Conservation (phyloP, 2,329 filamentous ascomycete genomes). For the Ophiocordyceps australis region DNA sequence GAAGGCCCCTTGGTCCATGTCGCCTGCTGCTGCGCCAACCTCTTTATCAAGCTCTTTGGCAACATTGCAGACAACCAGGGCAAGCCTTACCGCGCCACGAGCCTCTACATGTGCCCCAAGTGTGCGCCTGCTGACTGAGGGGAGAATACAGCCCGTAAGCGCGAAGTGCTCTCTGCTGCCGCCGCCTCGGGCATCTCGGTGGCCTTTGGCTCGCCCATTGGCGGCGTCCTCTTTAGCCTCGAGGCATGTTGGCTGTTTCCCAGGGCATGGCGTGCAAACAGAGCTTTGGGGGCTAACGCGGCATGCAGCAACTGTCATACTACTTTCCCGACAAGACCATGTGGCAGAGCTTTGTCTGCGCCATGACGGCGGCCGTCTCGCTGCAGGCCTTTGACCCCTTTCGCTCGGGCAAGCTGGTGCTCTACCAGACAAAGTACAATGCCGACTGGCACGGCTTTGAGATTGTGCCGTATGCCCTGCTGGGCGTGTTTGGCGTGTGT, state of each 20-base stretch:
- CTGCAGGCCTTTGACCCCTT: slow-evolving; percentile 90
- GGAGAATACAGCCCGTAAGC: slow-evolving; percentile 81
- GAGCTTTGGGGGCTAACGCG: neutral
- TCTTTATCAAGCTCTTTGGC: slow-evolving; percentile 79
- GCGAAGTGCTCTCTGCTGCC: slow-evolving; percentile 82
- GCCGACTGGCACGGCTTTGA: slow-evolving; percentile 91
- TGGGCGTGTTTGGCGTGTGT: slow-evolving; percentile 63
- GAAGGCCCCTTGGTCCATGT: slow-evolving; percentile 93
- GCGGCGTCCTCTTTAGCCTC: slow-evolving; percentile 88
- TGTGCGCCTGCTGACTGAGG: slow-evolving; percentile 1
- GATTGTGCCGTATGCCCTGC: slow-evolving; percentile 66
- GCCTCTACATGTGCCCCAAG: too few relatives aligned
- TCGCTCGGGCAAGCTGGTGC: slow-evolving; percentile 81
- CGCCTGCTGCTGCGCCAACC: slow-evolving; percentile 86
- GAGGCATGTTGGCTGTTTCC: slow-evolving; percentile 46
- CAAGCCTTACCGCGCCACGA: too few relatives aligned
- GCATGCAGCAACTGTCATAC: slow-evolving; percentile 72
- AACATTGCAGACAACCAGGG: slow-evolving; percentile 75
- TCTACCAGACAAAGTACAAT: slow-evolving; percentile 91
- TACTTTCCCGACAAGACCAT: slow-evolving; percentile 99
- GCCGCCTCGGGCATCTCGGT: slow-evolving; percentile 87
- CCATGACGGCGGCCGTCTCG: slow-evolving; percentile 94
- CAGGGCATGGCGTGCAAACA: neutral
- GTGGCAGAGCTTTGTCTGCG: slow-evolving; percentile 99
- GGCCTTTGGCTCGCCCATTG: slow-evolving; percentile 85